phyloP scores from a whole-genome alignment of 306 rosid species.

The Ziziphus jujuba region DNA sequence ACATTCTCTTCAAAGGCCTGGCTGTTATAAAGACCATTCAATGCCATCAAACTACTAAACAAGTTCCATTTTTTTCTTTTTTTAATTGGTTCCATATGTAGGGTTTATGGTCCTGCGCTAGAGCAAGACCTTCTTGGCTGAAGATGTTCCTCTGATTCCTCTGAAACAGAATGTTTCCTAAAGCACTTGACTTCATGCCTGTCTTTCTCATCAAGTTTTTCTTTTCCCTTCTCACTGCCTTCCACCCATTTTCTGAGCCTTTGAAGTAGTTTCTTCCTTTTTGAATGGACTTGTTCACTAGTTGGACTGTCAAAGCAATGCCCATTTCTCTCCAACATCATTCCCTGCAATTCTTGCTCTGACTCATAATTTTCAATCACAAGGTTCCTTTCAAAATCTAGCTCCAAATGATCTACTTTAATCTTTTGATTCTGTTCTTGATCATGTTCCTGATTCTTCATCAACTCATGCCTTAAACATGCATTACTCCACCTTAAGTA shows the following conservation, averaged over 20 bases:
- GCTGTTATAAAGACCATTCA: no score
- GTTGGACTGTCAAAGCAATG: conserved; percentile 34
- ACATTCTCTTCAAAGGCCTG: no score
- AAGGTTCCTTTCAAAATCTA: conserved; percentile 30
- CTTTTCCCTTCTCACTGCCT: conserved; percentile 50
- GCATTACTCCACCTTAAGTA: conserved; percentile 51
- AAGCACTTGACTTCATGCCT: conserved; percentile 34
- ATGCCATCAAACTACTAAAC: no score
- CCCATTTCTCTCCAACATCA: conserved; percentile 28
- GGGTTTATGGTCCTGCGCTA: conserved; percentile 33
- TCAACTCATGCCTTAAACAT: conserved; percentile 46
- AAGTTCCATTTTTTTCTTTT: no score
- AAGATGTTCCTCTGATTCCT: conserved; percentile 35
- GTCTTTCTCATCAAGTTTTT: conserved; percentile 37
- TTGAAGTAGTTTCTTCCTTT: conserved; percentile 44
- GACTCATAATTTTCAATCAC: conserved; percentile 26
- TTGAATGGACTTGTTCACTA: conserved; percentile 23
- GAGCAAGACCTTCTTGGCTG: conserved; percentile 45
- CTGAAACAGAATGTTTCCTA: conserved; percentile 26
- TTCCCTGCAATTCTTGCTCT: conserved; percentile 39
- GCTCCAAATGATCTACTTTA: conserved; percentile 18
- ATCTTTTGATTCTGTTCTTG: conserved; percentile 21
- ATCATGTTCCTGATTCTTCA: conserved; percentile 33
- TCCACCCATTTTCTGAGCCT: conserved; percentile 59
- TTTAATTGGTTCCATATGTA: background rate